Base-by-base conservation (phyloP, 371 early-diverging fungal species). In the Syncephalastrum racemosum region DNA sequence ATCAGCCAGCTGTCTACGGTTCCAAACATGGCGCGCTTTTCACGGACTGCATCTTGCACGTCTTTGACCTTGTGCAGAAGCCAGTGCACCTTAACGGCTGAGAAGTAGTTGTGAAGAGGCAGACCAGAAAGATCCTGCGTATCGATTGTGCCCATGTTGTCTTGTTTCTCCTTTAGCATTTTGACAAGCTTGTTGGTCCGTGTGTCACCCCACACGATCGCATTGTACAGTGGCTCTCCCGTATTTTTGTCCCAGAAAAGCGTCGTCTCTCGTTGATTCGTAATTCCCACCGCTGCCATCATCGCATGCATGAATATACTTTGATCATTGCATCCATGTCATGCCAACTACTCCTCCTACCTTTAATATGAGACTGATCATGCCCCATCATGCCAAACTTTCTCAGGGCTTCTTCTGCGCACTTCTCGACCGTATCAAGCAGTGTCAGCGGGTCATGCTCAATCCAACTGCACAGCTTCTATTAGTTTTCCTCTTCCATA, bases 1-100 rank as follows among this genome's bases (percentile, higher is more conserved):
- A 92, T 88, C 42, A 97, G 73, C 96, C 97, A 97, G 18, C 92
- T 83, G 67, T 97, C 97, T 50, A 97, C 83, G 0, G 94, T 97
- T 39, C 97, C 95, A 64, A 95, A 89, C 77, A 85, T 72, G 53
- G 69, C 68, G 71, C 4, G 68, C 47, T 53, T 54, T 1, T 58
- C 53, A 16, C 54, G 22, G 10, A 58, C 39, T 0, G 66, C 58
- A 16, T 66, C 51, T 25, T 46, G 56, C 6, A 66, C 56, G 31
- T 42, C 27, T 15, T 53, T 53, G 13, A 84, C 83, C 58, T 95
- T 87, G 49, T 94, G 89, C 40, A 95, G 68, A 72, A 96, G 62
- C 97, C 97, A 97, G 31, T 83, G 81, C 62, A 95, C 63, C 75
- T 97, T 97, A 49, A 93, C 82, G 0, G 90, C 97, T 51, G 88